phyloP scores from a whole-genome alignment of 257 asterid species.

The Solanum sejunctum region DNA sequence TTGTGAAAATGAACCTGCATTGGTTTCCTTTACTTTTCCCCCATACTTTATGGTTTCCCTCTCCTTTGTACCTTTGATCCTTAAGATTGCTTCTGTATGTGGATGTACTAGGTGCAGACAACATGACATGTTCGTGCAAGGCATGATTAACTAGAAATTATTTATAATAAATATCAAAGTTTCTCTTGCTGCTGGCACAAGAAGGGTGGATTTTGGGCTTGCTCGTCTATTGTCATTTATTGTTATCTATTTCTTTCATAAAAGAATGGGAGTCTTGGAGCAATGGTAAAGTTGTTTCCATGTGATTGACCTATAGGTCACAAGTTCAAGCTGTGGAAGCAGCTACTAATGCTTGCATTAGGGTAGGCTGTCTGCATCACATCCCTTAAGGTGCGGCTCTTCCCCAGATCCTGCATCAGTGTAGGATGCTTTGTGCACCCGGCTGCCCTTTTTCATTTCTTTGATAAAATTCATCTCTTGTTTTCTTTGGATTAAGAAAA shows the following conservation, averaged over 20 bases:
- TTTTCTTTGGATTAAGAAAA: not conserved
- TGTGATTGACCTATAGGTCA: not conserved
- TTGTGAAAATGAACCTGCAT: not conserved
- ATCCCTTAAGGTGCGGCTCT: not conserved
- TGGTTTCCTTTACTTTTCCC: not conserved
- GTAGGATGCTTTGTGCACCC: not conserved
- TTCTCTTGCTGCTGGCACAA: not conserved
- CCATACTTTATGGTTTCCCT: not conserved
- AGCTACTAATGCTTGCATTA: not conserved
- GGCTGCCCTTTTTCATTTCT: not conserved
- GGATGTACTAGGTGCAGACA: not conserved
- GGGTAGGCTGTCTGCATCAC: not conserved
- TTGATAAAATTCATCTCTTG: not conserved
- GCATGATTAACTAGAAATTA: not conserved
- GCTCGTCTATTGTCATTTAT: not conserved
- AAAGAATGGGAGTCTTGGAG: not conserved
- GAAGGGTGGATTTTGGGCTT: not conserved
- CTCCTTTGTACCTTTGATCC: not conserved
- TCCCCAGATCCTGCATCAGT: not conserved
- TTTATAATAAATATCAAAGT: not conserved
- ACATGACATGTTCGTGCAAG: not conserved
- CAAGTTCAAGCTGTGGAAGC: not conserved
- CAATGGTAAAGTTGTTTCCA: not conserved
- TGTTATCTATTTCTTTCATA: not conserved
- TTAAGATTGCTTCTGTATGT: not conserved